phyloP scores from a whole-genome alignment of 148 eudicot genomes.

The Silene uniflora region DNA sequence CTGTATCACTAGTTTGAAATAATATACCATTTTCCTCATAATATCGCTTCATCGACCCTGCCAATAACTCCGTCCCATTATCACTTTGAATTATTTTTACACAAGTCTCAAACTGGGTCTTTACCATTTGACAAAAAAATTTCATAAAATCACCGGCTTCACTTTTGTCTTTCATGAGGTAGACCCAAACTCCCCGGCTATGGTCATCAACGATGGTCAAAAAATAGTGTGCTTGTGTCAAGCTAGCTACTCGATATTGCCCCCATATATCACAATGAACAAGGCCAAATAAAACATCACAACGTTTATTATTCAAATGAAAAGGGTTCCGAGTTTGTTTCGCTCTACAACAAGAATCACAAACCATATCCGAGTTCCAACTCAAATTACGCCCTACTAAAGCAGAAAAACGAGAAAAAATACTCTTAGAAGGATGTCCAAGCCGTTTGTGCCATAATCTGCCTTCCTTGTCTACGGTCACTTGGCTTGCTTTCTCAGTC shows the following conservation, averaged over 20 bases:
- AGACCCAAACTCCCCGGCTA: no score
- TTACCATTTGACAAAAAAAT: not conserved
- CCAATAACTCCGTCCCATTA: no score
- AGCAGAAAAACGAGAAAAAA: conserved; percentile 2
- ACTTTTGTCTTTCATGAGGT: conserved; percentile 2
- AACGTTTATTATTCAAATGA: not conserved
- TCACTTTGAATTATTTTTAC: no score
- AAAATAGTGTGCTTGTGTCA: no score
- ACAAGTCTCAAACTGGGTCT: no score
- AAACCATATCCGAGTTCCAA: no score
- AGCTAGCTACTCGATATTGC: no score
- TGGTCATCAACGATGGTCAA: not conserved
- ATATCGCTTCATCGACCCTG: no score
- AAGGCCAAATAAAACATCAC: not conserved
- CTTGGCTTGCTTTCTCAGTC: not conserved
- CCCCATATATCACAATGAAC: not conserved
- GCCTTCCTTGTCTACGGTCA: not conserved
- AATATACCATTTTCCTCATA: no score
- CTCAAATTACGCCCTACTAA: conserved; percentile 1
- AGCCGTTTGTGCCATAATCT: conserved; percentile 1
- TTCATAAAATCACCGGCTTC: not conserved
- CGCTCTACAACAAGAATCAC: no score
- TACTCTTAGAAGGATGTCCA: conserved; percentile 5
- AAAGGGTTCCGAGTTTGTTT: conserved; percentile 12
- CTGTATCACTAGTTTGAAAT: no score